These are phyloP conservation scores for Coemansia sp. DNA, from an alignment of 192 early-diverging fungal species.

Conservation along the genomic window DNA sequence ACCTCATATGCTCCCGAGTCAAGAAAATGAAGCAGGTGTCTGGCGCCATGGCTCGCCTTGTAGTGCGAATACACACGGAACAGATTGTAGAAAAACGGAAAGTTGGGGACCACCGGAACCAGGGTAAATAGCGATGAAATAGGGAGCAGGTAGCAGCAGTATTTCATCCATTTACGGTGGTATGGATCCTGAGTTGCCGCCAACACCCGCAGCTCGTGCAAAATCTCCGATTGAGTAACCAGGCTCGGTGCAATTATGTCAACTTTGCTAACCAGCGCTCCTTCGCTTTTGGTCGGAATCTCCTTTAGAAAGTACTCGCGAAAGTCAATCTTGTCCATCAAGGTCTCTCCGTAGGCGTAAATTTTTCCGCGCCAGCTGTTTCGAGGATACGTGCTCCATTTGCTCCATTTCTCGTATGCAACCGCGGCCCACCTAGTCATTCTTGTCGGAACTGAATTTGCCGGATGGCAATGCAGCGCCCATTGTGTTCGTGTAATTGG, in stretches of 20 bases:
- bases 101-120: conserved; percentile 73
- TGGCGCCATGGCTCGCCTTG: conserved; percentile 65
- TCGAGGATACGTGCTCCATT: conserved; percentile 38
- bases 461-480: conserved; percentile 50
- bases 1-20: conserved; percentile 35
- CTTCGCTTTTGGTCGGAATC: conserved; percentile 57
- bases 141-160: conserved; percentile 65
- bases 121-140: conserved; percentile 66
- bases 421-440: conserved; percentile 38
- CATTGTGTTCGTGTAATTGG: conserved; percentile 42
- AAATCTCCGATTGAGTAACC: conserved; percentile 44
- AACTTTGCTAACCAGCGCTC: conserved; percentile 24
- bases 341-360: conserved; percentile 56
- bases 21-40: conserved; percentile 37
- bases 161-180: conserved; percentile 68
- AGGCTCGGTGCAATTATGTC: conserved; percentile 51
- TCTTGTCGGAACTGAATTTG: conserved; percentile 33
- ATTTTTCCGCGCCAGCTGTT: conserved; percentile 60
- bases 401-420: conserved; percentile 47
- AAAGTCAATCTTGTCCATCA: conserved; percentile 72
- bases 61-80: conserved; percentile 80
- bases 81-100: conserved; percentile 74
- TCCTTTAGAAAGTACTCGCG: conserved; percentile 74
- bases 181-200: conserved; percentile 58
- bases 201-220: conserved; percentile 49